Evolutionary conservation across 2,329 filamentous ascomycete species (phyloP).

Genomic region (Colletotrichum godetiae): DNA sequence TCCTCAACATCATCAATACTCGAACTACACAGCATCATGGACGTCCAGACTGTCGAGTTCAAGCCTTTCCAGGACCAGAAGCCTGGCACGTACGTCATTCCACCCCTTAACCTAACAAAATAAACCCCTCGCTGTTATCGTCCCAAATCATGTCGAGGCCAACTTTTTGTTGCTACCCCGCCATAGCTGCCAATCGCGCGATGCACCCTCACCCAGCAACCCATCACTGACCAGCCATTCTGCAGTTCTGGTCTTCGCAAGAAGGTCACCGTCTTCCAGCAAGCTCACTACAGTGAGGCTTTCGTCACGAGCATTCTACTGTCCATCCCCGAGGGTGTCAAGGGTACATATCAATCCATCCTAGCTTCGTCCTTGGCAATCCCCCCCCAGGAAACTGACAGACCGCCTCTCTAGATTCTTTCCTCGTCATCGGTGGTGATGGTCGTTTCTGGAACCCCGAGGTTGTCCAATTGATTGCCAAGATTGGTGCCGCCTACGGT

Average conservation of each 20-base stretch:
- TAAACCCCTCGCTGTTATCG: slow-evolving; percentile 39
- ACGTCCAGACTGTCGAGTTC: slow-evolving; percentile 80
- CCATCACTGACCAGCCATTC: slow-evolving; percentile 14
- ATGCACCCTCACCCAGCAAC: slow-evolving; percentile 8
- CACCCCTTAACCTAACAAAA: slow-evolving; percentile 34
- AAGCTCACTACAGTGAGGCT: slow-evolving; percentile 94
- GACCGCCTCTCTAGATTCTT: slow-evolving; percentile 63
- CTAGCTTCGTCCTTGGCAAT: background rate
- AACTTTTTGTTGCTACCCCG: slow-evolving; percentile 18
- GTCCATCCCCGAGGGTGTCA: slow-evolving; percentile 92
- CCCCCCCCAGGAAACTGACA: slow-evolving; percentile 1
- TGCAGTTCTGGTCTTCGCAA: slow-evolving; percentile 95
- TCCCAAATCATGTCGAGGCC: slow-evolving; percentile 43
- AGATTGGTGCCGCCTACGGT: slow-evolving; percentile 95
- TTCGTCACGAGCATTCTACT: slow-evolving; percentile 95
- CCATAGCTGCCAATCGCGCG: slow-evolving; percentile 29
- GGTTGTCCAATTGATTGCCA: slow-evolving; percentile 95
- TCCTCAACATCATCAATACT: slow-evolving; percentile 19
- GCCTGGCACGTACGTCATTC: slow-evolving; percentile 89
- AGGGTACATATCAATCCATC: slow-evolving; percentile 64
- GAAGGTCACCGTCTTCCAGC: slow-evolving; percentile 98
- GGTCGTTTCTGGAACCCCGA: slow-evolving; percentile 98
- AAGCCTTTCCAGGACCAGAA: slow-evolving; percentile 96
- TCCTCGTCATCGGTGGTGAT: slow-evolving; percentile 97
- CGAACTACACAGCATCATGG: slow-evolving; percentile 65